A percentile compares a stretch with the other conserved stretches of the same genome.
phyloP scores from a whole-genome alignment of 257 asterid genomes.

The Przewalskia tangutica region DNA sequence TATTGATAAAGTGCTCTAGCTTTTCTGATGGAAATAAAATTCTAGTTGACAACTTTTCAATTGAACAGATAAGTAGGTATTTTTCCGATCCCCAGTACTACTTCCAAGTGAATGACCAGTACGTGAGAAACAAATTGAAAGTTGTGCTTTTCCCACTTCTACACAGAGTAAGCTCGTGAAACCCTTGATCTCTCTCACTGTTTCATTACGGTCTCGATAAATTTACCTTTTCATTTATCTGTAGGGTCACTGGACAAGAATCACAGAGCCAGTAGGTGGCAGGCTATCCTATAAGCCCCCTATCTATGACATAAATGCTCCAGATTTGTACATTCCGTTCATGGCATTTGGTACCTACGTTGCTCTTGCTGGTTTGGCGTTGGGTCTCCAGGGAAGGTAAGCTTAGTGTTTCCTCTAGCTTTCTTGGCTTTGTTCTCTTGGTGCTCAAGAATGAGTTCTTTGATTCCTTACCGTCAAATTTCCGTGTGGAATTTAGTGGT shows the following conservation, averaged over 20 bases:
- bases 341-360: slow-evolving; percentile 38
- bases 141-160: slow-evolving; percentile 23
- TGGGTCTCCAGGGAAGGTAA: slow-evolving; percentile 41
- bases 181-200: neutral
- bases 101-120: slow-evolving; percentile 23
- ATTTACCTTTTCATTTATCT: neutral
- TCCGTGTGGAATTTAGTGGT: neutral
- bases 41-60: neutral
- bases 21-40: neutral
- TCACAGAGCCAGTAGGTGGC: slow-evolving; percentile 21
- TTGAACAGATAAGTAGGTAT: slow-evolving; percentile 21
- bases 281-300: slow-evolving; percentile 27
- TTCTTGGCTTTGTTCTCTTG: neutral
- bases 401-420: neutral
- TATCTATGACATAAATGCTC: slow-evolving; percentile 25
- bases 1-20: neutral
- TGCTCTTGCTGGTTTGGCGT: slow-evolving; percentile 25
- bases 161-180: slow-evolving; percentile 16
- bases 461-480: neutral
- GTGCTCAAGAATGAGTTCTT: neutral
- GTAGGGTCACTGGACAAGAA: slow-evolving; percentile 28
- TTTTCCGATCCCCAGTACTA: slow-evolving; percentile 25
- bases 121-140: slow-evolving; percentile 26
- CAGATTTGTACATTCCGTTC: slow-evolving; percentile 27
- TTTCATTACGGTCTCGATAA: neutral